Base-by-base conservation (phyloP, 1,284 basidiomycete species). In the Fomitopsis pinicola region DNA sequence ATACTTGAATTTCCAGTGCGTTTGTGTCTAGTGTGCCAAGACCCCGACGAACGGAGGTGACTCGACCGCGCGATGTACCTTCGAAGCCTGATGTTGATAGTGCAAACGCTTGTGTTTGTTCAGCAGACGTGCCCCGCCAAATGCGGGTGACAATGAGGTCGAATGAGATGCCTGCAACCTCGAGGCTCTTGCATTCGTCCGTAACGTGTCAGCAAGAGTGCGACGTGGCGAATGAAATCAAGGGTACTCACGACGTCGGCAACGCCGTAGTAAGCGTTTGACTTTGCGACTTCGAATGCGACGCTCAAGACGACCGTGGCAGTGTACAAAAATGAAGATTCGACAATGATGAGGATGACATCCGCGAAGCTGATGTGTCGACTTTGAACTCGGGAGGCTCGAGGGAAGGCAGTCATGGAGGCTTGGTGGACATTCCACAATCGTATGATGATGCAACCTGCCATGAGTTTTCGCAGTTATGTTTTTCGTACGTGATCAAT, bases 291-390 rank as follows among this genome's bases (percentile, higher is more conserved):
- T 55, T 75, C 75, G 3, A 74, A 64, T 2, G 63, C 71, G 54
- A 77, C 77, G 17, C 75, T 64, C 19, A 77, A 67, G 8, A 73
- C 61, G 53, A 76, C 72, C 1, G 72, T 71, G 6, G 67, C 38
- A 5, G 77, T 78, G 55, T 79, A 78, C 57, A 79, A 68, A 14
- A 76, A 58, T 2, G 75, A 77, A 8, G 75, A 78, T 64, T 78
- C 76, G 45, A 78, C 71, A 52, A 78, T 63, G 15, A 77, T 66
- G 14, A 73, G 60, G 54, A 76, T 68, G 4, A 53, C 40, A 17
- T 38, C 26, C 19, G 42, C 46, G 33, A 59, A 45, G 44, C 6
- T 45, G 3, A 45, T 36, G 7, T 36, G 44, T 22, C 44, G 53
- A 45, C 5, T 45, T 22, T 17, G 38, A 5, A 30, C n/a, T 5